These are phyloP conservation scores for Barnettozyma pratensis DNA, from an alignment of 805 yeast species.

Conservation along the genomic window DNA sequence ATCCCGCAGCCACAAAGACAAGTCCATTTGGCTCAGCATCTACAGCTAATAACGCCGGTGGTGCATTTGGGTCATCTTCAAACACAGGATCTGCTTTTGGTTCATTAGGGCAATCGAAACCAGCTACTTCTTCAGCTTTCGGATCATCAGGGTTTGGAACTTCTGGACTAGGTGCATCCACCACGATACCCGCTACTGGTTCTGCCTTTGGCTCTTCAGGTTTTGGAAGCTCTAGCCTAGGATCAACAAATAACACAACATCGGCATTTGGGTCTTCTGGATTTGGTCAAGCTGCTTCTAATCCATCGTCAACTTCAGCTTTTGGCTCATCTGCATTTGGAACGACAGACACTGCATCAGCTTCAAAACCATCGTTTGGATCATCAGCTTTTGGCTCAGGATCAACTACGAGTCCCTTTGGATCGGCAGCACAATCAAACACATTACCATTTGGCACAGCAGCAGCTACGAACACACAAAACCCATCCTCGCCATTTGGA, in stretches of 20 bases:
- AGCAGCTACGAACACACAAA: background rate
- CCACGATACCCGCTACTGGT: background rate
- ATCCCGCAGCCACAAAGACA: conserved; percentile 3
- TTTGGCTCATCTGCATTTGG: conserved; percentile 16
- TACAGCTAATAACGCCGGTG: conserved; percentile 1
- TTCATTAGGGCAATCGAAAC: conserved; percentile 19
- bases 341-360: background rate
- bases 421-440: background rate
- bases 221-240: conserved; percentile 5
- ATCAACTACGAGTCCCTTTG: background rate
- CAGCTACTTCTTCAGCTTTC: conserved; percentile 5
- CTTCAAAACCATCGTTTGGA: conserved; percentile 7
- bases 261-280: conserved; percentile 8
- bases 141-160: conserved; percentile 13
- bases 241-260: background rate
- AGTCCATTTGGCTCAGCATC: conserved; percentile 7
- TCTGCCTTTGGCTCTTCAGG: conserved; percentile 9
- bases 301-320: conserved; percentile 3
- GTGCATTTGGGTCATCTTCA: conserved; percentile 11
- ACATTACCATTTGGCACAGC: conserved; percentile 2
- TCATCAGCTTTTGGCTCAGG: conserved; percentile 7
- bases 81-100: conserved; percentile 4
- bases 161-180: background rate
- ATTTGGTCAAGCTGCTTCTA: conserved; percentile 5
- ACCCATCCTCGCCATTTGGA: conserved; percentile 5